Conservation (phyloP, 176 grass and related monocot genomes). For the Avena atlantica region DNA sequence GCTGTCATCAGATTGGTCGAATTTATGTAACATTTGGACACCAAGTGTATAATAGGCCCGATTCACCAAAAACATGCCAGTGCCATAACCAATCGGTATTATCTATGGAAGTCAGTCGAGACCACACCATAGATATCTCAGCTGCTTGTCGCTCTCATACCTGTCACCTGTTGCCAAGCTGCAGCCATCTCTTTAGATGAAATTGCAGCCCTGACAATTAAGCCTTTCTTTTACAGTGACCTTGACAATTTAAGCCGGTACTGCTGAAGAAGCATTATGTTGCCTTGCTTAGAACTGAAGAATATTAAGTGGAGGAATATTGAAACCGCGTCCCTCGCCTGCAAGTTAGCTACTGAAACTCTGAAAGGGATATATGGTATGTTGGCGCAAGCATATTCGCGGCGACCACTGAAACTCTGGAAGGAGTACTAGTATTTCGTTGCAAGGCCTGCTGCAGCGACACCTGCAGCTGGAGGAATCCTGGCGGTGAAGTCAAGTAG, state of each 20-base stretch:
- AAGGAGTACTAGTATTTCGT: not conserved
- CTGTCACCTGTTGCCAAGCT: not conserved
- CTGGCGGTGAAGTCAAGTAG: constrained; percentile 47
- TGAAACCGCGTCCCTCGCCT: not conserved
- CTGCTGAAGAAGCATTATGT: no score
- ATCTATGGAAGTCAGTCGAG: not conserved
- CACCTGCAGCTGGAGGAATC: not conserved
- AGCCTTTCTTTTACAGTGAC: no score
- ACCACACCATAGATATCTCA: not conserved
- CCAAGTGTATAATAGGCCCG: not conserved
- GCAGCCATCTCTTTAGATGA: not conserved
- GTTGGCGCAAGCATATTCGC: constrained; percentile 37
- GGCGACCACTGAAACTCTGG: not conserved
- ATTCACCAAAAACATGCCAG: not conserved
- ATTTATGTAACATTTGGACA: not conserved
- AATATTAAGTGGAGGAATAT: not conserved
- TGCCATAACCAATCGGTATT: not conserved
- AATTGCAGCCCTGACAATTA: not conserved
- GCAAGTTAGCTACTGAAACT: constrained; percentile 1
- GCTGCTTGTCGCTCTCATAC: not conserved
- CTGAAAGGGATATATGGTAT: constrained; percentile 35
- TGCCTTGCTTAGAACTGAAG: not conserved
- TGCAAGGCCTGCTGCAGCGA: constrained; percentile 7
- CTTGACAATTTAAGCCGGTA: no score
- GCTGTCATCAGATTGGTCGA: not conserved